A percentile compares a stretch with the other conserved stretches of the same genome.
Evolutionary conservation across 805 yeast species (phyloP).

Genomic region (Lipomyces chichibuensis): DNA sequence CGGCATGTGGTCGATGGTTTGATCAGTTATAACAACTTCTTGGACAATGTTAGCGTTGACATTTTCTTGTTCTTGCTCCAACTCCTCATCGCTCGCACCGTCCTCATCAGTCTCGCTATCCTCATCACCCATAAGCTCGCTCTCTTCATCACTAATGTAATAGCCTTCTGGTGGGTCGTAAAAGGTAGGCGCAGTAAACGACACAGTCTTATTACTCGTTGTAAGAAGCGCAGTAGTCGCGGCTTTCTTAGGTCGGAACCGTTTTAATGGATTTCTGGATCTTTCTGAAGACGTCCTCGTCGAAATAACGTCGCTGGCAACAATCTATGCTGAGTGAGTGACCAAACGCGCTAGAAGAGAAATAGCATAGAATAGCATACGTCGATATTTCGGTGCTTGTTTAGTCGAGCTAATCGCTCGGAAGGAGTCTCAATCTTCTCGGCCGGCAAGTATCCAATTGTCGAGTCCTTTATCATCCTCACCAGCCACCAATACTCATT

Average conservation of each 20-base stretch:
- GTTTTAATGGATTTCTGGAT: conserved; percentile 21
- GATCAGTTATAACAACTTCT: background rate
- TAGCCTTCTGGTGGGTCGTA: conserved; percentile 35
- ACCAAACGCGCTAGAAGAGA: background rate
- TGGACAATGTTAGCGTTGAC: background rate
- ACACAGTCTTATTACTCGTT: conserved; percentile 14
- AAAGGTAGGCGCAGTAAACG: conserved; percentile 25
- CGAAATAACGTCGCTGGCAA: background rate
- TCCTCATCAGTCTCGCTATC: conserved; percentile 17
- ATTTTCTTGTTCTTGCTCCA: conserved; percentile 6
- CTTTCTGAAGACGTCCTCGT: background rate
- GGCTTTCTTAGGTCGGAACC: conserved; percentile 15
- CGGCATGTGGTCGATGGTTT: background rate
- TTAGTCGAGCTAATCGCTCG: conserved; percentile 87
- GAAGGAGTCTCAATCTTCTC: conserved; percentile 90
- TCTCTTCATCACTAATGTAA: conserved; percentile 26
- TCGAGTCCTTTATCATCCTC: conserved; percentile 57
- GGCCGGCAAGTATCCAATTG: conserved; percentile 95
- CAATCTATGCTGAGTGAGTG: background rate
- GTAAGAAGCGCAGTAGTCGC: conserved; percentile 2
- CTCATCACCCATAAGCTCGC: conserved; percentile 31
- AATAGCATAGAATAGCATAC: conserved; percentile 14
- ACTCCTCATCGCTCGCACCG: conserved; percentile 5
- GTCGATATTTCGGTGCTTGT: conserved; percentile 89
- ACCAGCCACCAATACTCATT: conserved; percentile 98